Base-by-base conservation (phyloP, 495 filamentous ascomycete species). In the Xylaria palmicola region DNA sequence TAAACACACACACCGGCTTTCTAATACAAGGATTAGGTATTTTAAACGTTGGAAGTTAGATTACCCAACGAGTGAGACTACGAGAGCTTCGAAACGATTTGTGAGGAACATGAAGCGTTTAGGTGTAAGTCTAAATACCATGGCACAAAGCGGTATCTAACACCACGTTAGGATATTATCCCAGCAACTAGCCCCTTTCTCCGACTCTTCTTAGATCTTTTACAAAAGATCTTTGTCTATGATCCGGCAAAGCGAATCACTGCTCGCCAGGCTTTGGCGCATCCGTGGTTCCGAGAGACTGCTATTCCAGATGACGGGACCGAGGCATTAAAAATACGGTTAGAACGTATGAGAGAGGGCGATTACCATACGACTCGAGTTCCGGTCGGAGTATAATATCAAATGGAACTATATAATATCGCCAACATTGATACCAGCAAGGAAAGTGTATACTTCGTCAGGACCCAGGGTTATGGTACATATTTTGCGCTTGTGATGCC, bases 101-200 rank as follows among this genome's bases (percentile, higher is more conserved):
- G 95, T 98, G 29, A 89, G 89, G 67, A 92, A 91, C 0, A 98
- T 98, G 95, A 97, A 97, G 75, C 80, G 79, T 53, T 77, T 98
- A 15, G 80, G 84, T 56, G 93, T 98, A 85, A 70, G 90, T 75
- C 32, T 66, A 20, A 27, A 15, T 44, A 24, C 30, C 15, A 29
- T 17, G 8, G 6, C 19, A 26, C 22, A 10, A 37, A n/a, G n/a
- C 24, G 4, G 19, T 56, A 50, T 50, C 70, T 82, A 56, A 83
- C 67, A 62, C 10, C 0, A 22, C 29, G 22, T 30, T 64, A 98
- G 92, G 92, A 96, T 51, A 94, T 94, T 61, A 96, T 98, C 39
- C 93, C 93, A 5, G 78, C 83, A 3, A 88, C 78, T 32, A 93
- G 79, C 50, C 76, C 81, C 5, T 98, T 98, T 77, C 88, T 96